Evolutionary conservation across 1,284 basidiomycete species (phyloP), one percentile per base, ranked within the genome.

Genomic region (Kwoniella shivajii): DNA sequence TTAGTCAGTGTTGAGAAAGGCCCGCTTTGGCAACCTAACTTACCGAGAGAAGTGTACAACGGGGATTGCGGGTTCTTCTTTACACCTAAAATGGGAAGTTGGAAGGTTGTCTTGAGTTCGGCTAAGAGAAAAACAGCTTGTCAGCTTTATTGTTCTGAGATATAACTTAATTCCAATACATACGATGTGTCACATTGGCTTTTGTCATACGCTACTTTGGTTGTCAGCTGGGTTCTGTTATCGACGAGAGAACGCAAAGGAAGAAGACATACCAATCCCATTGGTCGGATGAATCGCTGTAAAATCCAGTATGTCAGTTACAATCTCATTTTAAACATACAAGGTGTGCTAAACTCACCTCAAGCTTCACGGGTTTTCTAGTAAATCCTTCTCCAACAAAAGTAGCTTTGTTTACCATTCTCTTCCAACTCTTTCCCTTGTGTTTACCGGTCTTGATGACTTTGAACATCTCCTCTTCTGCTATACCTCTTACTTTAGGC

Each of bases 31-130:
- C n/a, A 20, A 34, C 26, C 13, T 36, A 4, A 57, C 65, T 46
- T 29, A 63, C 63, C 66, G 55, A 83, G 80, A 11, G 82, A 83
- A 14, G 90, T 93, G 75, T 95, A 95, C 85, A 99, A 92, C 0
- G 96, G 96, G 26, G 93, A 97, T 75, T 99, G 95, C 13, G 96
- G 96, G 74, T 99, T 99, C 83, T 99, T 99, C 84, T 99, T 99
- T 63, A 99, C 95, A 54, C 92, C 92, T 43, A 99, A 83, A 67
- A 99, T 99, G 63, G 96, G 93, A 2, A 99, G 82, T 78, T 99
- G 96, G 85, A 99, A 99, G 0, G 96, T 99, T 9, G 95, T 95
- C 79, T 97, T 97, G 56, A 98, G 81, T 72, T 98, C 93, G 64
- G 95, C 92, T 94, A 72, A 59, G 36, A 39, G 5, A 13, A 10